Evolutionary conservation across 306 rosid genomes (phyloP), one percentile per base, ranked within the genome.

Genomic region (Luffa acutangula): DNA sequence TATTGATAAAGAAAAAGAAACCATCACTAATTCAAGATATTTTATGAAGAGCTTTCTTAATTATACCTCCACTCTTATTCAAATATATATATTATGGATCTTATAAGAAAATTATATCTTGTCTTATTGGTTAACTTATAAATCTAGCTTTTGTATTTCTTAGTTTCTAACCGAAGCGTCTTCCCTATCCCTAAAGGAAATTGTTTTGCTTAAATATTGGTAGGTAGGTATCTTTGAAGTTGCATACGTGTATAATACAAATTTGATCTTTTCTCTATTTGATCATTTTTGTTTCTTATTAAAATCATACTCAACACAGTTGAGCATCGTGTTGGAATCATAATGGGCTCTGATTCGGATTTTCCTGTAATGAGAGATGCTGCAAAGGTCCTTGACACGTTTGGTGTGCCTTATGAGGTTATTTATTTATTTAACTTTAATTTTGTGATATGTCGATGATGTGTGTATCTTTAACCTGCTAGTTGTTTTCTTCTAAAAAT

Each of bases 341-440:
- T 92, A 80, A 92, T 95, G 98, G 98, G 97, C 80, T 95, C 98
- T 63, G 97, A 90, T 89, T 92, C 97, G n/a, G 97, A 92, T 90
- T 90, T 89, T 52, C 93, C 93, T 71, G 91, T 95, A 69, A 92
- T 95, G 98, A 95, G 90, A 84, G 91, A 87, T 53, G 93, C 97
- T 51, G 93, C 97, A 71, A 89, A 89, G 82, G 84, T 95, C 82
- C 86, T 95, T 87, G 80, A 84, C 46, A 86, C 78, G 80, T 94
- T 86, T 86, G 90, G 78, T 74, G 97, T 89, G 76, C 90, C 97
- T 85, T 79, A 91, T 12, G 97, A 92, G 97, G 97, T 91, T 21
- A 65, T 59, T 34, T 75, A 25, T 25, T 25, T 25, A 25, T 80
- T 21, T 14, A 52, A 15, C 1, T 51, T 49, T 51, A 0, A 34